Base-by-base conservation (phyloP, 2,329 filamentous ascomycete genomes). In the Thermoascus crustaceus region DNA sequence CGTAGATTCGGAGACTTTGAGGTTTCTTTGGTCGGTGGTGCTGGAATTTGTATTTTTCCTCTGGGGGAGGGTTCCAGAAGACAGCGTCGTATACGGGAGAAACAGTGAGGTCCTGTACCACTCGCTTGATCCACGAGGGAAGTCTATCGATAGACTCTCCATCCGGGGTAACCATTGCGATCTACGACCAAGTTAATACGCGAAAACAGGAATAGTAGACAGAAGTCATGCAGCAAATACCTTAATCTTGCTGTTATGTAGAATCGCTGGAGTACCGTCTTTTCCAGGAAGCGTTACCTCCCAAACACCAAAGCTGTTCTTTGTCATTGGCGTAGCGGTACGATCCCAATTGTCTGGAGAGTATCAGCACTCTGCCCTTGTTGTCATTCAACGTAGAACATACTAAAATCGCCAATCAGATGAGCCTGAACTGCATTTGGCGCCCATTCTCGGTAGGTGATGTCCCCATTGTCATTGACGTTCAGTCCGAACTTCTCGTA, bases 171-270 rank as follows among this genome's bases (percentile, higher is more conserved):
- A 84, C 77, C 61, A 98, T 75, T 6, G 88, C 85, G 44, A 94
- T 85, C 86, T 93, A 47, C 30, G 30, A 23, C 24, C 37, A 26
- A 35, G 13, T 9, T 16, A 9, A 29, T 7, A 16, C 3, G 18
- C 13, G 4, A 9, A n/a, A n/a, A n/a, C n/a, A n/a, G n/a, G n/a
- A n/a, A n/a, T 10, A 4, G 6, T 17, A 25, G 35, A 32, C 6
- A 9, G 26, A 14, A 29, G 14, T 24, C 8, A n/a, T 7, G 8
- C 16, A 35, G 22, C 40, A 42, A 63, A 42, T 57, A 88, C 89
- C 81, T 98, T 98, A 64, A 98, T 66, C 67, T 95, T 98, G 50
- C 87, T 93, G 48, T 94, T 86, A 66, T 98, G 91, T 32, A 82
- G 74, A 52, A 98, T 94, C 3, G 79, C 80, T 29, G 85, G 73